phyloP scores from a whole-genome alignment of 2,329 filamentous ascomycete genomes.

The Cytospora piceicola region DNA sequence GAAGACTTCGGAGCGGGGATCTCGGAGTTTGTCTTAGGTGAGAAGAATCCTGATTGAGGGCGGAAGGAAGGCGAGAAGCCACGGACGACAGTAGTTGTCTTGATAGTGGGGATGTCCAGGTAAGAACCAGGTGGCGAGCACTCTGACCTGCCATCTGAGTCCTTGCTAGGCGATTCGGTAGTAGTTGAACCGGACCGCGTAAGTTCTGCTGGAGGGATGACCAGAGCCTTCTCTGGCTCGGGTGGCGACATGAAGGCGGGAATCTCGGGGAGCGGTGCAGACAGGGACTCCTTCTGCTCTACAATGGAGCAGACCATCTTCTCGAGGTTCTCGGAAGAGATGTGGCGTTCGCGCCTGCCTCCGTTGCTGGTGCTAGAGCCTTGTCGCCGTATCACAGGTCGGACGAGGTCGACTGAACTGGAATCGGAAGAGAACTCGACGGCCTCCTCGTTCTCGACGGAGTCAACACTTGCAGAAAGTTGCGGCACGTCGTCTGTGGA shows the following conservation, averaged over 20 bases:
- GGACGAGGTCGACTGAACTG: constrained; percentile 60
- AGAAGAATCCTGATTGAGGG: constrained; percentile 49
- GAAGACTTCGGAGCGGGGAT: constrained; percentile 65
- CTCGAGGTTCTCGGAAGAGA: constrained; percentile 89
- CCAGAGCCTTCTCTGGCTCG: constrained; percentile 50
- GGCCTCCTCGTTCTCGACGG: constrained; percentile 69
- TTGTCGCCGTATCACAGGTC: constrained; percentile 70
- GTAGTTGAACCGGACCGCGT: constrained; percentile 48
- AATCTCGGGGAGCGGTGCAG: constrained; percentile 54
- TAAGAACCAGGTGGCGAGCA: constrained; percentile 41
- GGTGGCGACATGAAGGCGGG: constrained; percentile 44
- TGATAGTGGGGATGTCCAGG: constrained; percentile 58
- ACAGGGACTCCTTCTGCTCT: constrained; percentile 76
- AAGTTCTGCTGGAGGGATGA: constrained; percentile 38
- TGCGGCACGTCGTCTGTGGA: constrained; percentile 65
- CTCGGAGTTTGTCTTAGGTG: constrained; percentile 56
- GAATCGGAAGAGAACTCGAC: constrained; percentile 61
- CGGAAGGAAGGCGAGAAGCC: constrained; percentile 82
- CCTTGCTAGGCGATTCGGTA: constrained; percentile 58
- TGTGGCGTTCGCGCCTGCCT: constrained; percentile 80
- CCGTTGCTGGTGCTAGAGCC: constrained; percentile 73
- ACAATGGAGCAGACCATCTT: constrained; percentile 95
- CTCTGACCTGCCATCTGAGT: constrained; percentile 61
- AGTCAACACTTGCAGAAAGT: constrained; percentile 78
- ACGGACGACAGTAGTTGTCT: constrained; percentile 70